Evolutionary conservation across 257 asterid species (phyloP).

Genomic region (Avicennia marina): DNA sequence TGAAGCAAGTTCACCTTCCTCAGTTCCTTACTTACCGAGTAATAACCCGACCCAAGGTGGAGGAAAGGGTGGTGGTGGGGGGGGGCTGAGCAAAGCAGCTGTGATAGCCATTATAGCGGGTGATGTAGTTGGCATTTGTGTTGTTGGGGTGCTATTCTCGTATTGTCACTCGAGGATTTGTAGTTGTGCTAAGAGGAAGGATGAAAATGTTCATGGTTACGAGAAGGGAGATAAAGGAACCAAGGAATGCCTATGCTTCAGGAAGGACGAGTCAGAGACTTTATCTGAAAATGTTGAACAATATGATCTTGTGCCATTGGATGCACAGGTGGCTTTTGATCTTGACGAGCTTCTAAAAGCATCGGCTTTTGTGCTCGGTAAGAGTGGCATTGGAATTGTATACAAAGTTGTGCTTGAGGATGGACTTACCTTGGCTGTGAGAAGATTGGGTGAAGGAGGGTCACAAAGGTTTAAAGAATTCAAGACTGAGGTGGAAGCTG

Average conservation of each 20-base stretch:
- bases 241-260: conserved; percentile 67
- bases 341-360: conserved; percentile 89
- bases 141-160: conserved; percentile 65
- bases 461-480: conserved; percentile 86
- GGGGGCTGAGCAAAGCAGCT: conserved; percentile 55
- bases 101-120: conserved; percentile 57
- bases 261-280: conserved; percentile 76
- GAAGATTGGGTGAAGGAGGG: conserved; percentile 93
- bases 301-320: conserved; percentile 66
- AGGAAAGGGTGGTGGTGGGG: conserved; percentile 24
- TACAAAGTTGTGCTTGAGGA: conserved; percentile 92
- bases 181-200: conserved; percentile 41
- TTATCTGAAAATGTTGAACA: conserved; percentile 72
- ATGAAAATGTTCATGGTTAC: no score
- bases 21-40: conserved; percentile 58
- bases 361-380: conserved; percentile 87
- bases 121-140: conserved; percentile 71
- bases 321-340: conserved; percentile 66
- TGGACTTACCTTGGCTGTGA: conserved; percentile 72
- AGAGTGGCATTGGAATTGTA: conserved; percentile 86
- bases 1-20: conserved; percentile 48
- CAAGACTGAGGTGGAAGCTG: conserved; percentile 81
- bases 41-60: no score
- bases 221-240: conserved; percentile 51
- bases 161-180: conserved; percentile 63